phyloP scores from a whole-genome alignment of 2,329 filamentous ascomycete species.

The Diplodia mutila region DNA sequence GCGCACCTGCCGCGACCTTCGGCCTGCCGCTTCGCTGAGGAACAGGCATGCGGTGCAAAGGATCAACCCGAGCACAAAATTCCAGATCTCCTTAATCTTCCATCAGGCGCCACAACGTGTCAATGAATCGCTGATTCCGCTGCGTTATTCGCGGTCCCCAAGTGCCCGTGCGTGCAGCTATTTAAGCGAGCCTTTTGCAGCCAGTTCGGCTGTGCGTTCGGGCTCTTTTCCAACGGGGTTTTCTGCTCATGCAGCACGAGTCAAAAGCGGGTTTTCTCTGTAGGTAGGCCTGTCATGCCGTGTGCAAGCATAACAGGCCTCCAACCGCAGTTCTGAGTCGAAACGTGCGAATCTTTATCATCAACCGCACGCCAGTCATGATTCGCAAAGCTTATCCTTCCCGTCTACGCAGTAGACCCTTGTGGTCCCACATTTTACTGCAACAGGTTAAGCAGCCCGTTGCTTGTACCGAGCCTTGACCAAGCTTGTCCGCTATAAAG shows the following conservation, averaged over 20 bases:
- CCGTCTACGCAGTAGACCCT: background rate
- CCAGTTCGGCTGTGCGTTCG: too few relatives aligned
- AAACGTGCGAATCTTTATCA: background rate
- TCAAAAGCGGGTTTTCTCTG: background rate
- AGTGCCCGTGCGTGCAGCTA: background rate
- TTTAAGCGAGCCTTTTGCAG: background rate
- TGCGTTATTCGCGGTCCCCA: background rate
- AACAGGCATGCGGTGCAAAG: too few relatives aligned
- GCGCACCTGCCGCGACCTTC: too few relatives aligned
- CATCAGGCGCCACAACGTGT: background rate
- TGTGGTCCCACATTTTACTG: background rate
- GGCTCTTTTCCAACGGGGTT: too few relatives aligned
- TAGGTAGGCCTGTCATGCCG: too few relatives aligned
- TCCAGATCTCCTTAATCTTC: too few relatives aligned
- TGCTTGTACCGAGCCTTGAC: conserved; percentile 11
- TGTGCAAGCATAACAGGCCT: too few relatives aligned
- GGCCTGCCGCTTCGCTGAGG: too few relatives aligned
- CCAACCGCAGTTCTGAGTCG: too few relatives aligned
- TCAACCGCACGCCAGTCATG: background rate
- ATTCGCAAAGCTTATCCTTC: conserved; percentile 3
- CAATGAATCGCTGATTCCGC: background rate
- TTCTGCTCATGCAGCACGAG: background rate
- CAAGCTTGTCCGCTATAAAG: conserved; percentile 17
- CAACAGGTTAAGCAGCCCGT: background rate
- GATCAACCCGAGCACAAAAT: too few relatives aligned